Evolutionary conservation across 805 yeast genomes (phyloP), one percentile per base, ranked within the genome.

Genomic region (Naumovozyma baii): DNA sequence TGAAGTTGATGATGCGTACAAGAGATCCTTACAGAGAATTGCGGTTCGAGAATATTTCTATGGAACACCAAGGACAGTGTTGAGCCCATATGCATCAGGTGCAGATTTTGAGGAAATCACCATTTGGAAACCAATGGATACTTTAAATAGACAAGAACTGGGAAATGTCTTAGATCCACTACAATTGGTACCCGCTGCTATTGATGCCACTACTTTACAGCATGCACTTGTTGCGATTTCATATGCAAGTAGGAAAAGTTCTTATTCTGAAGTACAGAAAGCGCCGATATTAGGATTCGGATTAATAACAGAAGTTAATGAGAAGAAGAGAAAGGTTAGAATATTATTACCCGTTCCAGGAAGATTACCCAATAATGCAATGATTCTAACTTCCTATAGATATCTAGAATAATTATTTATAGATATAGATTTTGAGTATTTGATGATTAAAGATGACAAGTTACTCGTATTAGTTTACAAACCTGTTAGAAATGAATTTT

Each of bases 321-420:
- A 90, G 46, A 64, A 74, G 13, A 80, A 78, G 52, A 70, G 73
- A 13, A 80, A 74, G 49, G 54, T 84, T 40, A 80, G 80, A 51
- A 68, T 92, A 7, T 66, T 90, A 45, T 68, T 87, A 45, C 97
- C 99, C 0, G 81, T 85, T 4, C 96, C 95, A 2, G 94, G 95
- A 1, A 66, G 80, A 31, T 64, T 88, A 18, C 98, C 98, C 0
- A 70, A 78, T 18, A 75, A 78, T 46, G 78, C 83, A 2, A 68
- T 85, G 51, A 58, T 92, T 2, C 63, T 88, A 36, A 94, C 96
- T 2, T 75, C 76, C 31, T 78, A 76, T 50, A 79, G 94, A 48
- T 92, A 85, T 59, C 74, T 79, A 37, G 99, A 92, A 64, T 90
- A 62, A 19, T n/a, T n/a, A n/a, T n/a, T n/a, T n/a, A n/a, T n/a